Percentiles rank a stretch among this genome's conserved stretches.
phyloP scores from a whole-genome alignment of 2,329 filamentous ascomycete species.

The Colletotrichum costaricense region DNA sequence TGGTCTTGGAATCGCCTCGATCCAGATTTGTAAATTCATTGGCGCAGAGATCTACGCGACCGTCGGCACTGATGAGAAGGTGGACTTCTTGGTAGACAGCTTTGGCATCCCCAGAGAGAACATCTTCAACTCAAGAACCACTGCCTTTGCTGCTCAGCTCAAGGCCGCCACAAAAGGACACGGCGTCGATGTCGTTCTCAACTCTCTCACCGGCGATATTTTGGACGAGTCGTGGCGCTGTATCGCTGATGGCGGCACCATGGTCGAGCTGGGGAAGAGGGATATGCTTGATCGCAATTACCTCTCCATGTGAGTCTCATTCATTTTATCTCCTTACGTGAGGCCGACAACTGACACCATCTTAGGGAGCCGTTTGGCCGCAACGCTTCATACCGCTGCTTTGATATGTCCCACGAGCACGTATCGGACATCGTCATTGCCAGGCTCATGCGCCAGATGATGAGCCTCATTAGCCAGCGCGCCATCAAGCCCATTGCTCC shows the following conservation, averaged over 20 bases:
- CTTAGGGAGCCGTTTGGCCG: too few species aligned
- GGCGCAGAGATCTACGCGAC: constrained; percentile 44
- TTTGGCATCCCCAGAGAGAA: constrained; percentile 42
- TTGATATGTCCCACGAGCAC: neutral
- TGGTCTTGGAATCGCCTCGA: constrained; percentile 37
- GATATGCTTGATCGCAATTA: constrained; percentile 43
- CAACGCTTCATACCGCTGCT: too few species aligned
- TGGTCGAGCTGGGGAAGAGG: constrained; percentile 46
- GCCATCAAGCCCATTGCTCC: constrained; percentile 7
- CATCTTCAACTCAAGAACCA: constrained; percentile 43
- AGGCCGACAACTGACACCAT: too few species aligned
- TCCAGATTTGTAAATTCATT: constrained; percentile 31
- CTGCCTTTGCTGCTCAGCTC: constrained; percentile 40
- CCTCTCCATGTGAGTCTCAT: constrained; percentile 50
- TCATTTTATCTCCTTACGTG: constrained; percentile 39
- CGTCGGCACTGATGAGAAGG: constrained; percentile 42
- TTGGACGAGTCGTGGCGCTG: neutral
- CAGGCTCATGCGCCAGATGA: constrained; percentile 32
- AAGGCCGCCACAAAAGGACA: constrained; percentile 36
- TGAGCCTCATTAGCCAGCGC: neutral
- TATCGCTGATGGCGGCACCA: constrained; percentile 39
- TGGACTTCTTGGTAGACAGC: constrained; percentile 38
- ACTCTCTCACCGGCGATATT: constrained; percentile 45
- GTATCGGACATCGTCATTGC: neutral
- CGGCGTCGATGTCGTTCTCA: constrained; percentile 45